A percentile compares a stretch with the other conserved stretches of the same genome.
These are phyloP conservation scores for Acanthamoeba triangularis DNA, from an alignment of 208 protist genomes.

Conservation along the genomic window DNA sequence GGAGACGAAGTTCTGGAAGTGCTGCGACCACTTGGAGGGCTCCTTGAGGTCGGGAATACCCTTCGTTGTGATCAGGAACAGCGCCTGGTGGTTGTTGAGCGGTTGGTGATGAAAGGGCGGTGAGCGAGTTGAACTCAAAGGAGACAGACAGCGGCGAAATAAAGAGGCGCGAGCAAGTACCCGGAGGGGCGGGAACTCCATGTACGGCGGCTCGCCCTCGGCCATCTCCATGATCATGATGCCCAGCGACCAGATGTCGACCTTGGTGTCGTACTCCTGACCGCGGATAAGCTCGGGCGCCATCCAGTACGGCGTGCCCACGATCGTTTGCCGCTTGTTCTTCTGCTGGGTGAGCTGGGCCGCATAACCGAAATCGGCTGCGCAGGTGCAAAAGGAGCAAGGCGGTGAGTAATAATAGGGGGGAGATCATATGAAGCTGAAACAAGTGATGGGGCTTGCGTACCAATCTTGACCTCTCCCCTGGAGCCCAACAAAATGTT, in stretches of 20 bases:
- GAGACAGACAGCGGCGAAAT: too few relatives aligned
- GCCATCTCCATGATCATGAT: conserved; percentile 83
- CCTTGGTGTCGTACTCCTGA: conserved; percentile 79
- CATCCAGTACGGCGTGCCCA: conserved; percentile 91
- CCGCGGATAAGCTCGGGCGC: conserved; percentile 86
- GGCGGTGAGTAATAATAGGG: not conserved
- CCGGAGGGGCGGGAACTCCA: conserved; percentile 84
- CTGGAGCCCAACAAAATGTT: conserved; percentile 88
- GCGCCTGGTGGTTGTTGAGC: not conserved
- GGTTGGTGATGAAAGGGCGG: not conserved
- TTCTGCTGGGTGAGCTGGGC: conserved; percentile 88
- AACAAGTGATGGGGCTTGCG: not conserved
- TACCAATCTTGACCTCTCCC: conserved; percentile 85
- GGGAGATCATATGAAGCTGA: not conserved
- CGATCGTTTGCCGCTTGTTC: conserved; percentile 89
- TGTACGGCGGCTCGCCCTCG: conserved; percentile 83
- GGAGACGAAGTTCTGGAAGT: conserved; percentile 57
- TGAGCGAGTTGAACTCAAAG: not conserved
- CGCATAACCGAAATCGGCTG: conserved; percentile 91
- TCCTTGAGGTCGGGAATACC: conserved; percentile 87
- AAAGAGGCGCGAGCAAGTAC: not conserved
- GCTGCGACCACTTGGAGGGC: conserved; percentile 33
- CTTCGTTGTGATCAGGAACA: conserved; percentile 88
- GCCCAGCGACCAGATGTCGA: conserved; percentile 80
- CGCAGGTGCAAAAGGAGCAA: not conserved